Percentiles rank a stretch among this genome's conserved stretches.
phyloP scores from a whole-genome alignment of 208 protist genomes.

The Herpetomonas samuelpessoai region DNA sequence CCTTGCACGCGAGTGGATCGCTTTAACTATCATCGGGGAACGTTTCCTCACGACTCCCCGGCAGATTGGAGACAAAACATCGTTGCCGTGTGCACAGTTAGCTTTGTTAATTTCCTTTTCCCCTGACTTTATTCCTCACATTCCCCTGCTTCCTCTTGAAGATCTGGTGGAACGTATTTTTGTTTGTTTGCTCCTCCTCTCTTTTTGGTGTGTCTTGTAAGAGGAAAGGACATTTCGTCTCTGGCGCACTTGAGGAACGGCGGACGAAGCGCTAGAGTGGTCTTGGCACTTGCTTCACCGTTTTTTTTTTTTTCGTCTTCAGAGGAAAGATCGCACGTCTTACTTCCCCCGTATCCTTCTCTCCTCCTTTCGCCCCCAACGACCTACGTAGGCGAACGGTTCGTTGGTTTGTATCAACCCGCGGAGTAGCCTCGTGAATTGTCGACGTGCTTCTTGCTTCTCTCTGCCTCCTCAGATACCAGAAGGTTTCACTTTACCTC shows the following conservation, averaged over 20 bases:
- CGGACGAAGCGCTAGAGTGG: neutral
- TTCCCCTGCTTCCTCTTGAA: neutral
- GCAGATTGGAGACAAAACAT: too few species aligned
- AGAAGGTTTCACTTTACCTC: too few species aligned
- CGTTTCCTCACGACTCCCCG: too few species aligned
- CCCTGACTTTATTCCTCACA: neutral
- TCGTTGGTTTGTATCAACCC: conserved; percentile 4
- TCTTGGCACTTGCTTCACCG: conserved; percentile 1
- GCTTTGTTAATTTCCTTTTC: too few species aligned
- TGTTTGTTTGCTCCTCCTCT: conserved; percentile 1
- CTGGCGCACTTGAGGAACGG: too few species aligned
- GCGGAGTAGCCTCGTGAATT: conserved; percentile 7
- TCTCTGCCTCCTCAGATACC: neutral
- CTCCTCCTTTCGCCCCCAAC: too few species aligned
- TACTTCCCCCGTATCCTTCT: conserved; percentile 3
- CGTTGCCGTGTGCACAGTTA: too few species aligned
- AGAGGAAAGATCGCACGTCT: neutral
- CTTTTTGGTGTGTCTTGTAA: neutral
- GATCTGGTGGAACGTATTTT: neutral
- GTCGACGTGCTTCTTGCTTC: conserved; percentile 9
- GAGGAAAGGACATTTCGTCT: too few species aligned
- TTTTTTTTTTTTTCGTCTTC: conserved; percentile 7
- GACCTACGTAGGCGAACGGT: conserved; percentile 5
- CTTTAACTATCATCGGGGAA: too few species aligned
- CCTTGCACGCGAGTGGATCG: too few species aligned